Evolutionary conservation across 1,284 basidiomycete genomes (phyloP), one percentile per base, ranked within the genome.

Genomic region (Malassezia caprae): DNA sequence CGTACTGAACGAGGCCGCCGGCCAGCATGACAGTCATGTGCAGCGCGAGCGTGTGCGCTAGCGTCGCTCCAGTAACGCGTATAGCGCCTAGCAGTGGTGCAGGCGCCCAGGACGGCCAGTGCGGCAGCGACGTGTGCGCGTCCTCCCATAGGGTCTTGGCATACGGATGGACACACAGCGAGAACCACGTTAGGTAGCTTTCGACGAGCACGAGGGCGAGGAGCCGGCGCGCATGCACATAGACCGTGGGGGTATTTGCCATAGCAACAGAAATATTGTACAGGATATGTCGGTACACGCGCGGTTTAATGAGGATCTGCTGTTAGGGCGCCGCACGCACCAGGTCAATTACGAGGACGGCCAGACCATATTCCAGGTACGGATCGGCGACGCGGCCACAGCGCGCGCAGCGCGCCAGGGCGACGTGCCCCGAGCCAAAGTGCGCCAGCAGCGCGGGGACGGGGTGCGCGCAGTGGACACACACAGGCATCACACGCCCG

Each of bases 251-350:
- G 31, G 37, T 43, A 43, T 15, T 8, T 21, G 27, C 19, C 11
- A 37, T 40, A 27, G 21, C 7, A 21, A 6, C n/a, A 27, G 11
- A 10, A 19, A 48, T 39, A 42, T 61, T 61, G 44, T 58, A 61
- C 19, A 61, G 34, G 1, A 61, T 21, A 48, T 61, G 59, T 7
- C 59, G 44, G 31, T 61, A 61, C 7, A 44, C 59, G 32, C 59
- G 56, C n/a, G 59, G 59, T 41, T 61, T 61, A 37, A 39, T 46
- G 19, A 60, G 49, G 21, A 60, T 57, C 56, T 55, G 19, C 26
- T 15, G 24, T 27, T 12, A 32, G 28, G 8, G 6, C 19, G 23
- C 30, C 13, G 31, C 11, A 48, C 51, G 43, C 37, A 59, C 47
- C 37, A 61, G 28, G 24, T 61, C 59, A n/a, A 61, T 51, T 15